Evolutionary conservation across 1,139 yeast genomes (phyloP), one percentile per base, ranked within the genome.

Genomic region (Candida frijolesensis): DNA sequence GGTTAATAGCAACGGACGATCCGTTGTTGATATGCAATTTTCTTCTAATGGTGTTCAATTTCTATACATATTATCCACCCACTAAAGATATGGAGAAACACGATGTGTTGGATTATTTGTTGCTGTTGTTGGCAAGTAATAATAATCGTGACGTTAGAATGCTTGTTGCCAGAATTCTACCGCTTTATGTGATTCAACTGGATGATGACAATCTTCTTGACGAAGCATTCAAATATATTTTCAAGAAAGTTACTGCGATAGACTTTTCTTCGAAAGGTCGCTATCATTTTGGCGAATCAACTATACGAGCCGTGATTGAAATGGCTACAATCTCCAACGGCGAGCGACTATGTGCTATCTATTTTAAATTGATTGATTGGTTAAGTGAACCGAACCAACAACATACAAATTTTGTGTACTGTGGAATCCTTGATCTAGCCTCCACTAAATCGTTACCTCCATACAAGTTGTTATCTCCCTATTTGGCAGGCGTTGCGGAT

Each of bases 391-490:
- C 70, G 1, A 84, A 83, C 58, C 81, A 83, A 39, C 86, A 86
- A 54, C 81, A 82, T 55, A 80, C 84, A 0, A 82, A 88, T 46
- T 69, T 85, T 47, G 89, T 89, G 0, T 82, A 83, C 55, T 82
- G 80, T 59, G 82, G 83, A 48, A 65, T 88, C 18, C 65, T 78
- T 18, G 66, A 73, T 22, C 74, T 85, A 11, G 78, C 85, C 0
- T 64, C 67, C 16, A 67, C 74, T 1, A 73, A 75, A 51, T 63
- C 70, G 1, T 63, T 81, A 30, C 79, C 88, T 1, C 85, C 90
- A 0, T 84, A 85, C 71, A 89, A 87, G 60, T 66, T 94, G 15
- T 70, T 91, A 34, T 81, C 90, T 3, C 96, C 97, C 0, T 88
- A 83, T 56, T 77, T 94, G 61, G 89, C 95, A 1, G 79, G 87